Evolutionary conservation across 2,329 filamentous ascomycete genomes (phyloP).

Genomic region (Leptographium flavum): DNA sequence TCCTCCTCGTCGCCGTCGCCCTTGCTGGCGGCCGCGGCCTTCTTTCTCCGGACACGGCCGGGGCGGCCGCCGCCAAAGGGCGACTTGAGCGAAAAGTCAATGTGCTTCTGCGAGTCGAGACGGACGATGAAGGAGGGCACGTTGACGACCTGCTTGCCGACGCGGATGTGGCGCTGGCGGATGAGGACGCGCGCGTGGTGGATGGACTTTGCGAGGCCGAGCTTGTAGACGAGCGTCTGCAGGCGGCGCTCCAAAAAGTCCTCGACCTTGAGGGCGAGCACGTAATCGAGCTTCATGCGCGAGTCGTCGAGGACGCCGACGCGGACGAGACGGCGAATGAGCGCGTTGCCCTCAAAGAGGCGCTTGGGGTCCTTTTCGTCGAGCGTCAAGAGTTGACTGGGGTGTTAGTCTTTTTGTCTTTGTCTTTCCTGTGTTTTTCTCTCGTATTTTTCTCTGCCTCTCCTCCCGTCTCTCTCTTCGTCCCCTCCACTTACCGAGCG

Average conservation of each 20-base stretch:
- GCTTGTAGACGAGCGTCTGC: constrained; percentile 99
- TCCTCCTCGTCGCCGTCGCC: constrained; percentile 68
- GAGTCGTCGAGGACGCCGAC: constrained; percentile 99
- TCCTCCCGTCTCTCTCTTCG: too few relatives aligned
- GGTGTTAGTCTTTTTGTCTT: not conserved
- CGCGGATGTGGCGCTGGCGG: constrained; percentile 98
- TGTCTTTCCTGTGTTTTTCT: too few relatives aligned
- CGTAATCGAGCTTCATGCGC: constrained; percentile 99
- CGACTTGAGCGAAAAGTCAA: constrained; percentile 95
- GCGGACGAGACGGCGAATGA: constrained; percentile 99
- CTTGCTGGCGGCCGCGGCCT: constrained; percentile 90
- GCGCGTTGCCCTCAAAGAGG: constrained; percentile 99
- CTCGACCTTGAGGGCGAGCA: constrained; percentile 96
- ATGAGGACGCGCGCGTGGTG: constrained; percentile 99
- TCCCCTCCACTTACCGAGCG: constrained; percentile 92
- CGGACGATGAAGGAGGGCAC: constrained; percentile 98
- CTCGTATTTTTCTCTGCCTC: too few relatives aligned
- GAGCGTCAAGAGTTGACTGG: constrained; percentile 96
- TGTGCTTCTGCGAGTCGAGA: constrained; percentile 99
- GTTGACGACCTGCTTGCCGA: constrained; percentile 99
- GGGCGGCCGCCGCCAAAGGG: constrained; percentile 95
- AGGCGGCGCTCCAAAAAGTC: constrained; percentile 99
- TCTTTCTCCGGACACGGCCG: constrained; percentile 98
- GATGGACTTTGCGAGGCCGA: constrained; percentile 98
- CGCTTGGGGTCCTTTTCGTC: constrained; percentile 99